A percentile compares a stretch with the other conserved stretches of the same genome.
phyloP scores from a whole-genome alignment of 2,329 filamentous ascomycete genomes.

The Rhinocladiella similis region DNA sequence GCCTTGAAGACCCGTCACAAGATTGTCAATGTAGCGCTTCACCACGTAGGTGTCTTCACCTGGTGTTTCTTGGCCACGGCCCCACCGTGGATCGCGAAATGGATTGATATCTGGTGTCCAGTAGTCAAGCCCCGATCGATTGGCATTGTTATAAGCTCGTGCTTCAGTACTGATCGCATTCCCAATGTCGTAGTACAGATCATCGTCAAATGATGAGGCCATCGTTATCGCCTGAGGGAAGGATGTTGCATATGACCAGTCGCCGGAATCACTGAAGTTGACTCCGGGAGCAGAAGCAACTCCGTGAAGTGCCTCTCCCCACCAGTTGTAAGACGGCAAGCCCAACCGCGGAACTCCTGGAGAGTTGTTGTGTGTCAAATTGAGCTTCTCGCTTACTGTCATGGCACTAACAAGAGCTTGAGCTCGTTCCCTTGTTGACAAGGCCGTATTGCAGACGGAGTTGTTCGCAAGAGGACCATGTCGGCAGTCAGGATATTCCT shows the following conservation, averaged over 20 bases:
- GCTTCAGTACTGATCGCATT: slow-evolving; percentile 57
- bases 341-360: slow-evolving; percentile 57
- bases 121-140: slow-evolving; percentile 56
- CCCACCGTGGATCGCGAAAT: slow-evolving; percentile 65
- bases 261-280: slow-evolving; percentile 51
- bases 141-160: slow-evolving; percentile 63
- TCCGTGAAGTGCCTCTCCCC: slow-evolving; percentile 46
- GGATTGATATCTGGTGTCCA: slow-evolving; percentile 69
- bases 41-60: slow-evolving; percentile 57
- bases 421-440: slow-evolving; percentile 41
- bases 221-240: slow-evolving; percentile 66
- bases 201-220: slow-evolving; percentile 64
- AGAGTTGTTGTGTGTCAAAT: slow-evolving; percentile 50
- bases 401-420: slow-evolving; percentile 52
- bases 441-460: slow-evolving; percentile 51
- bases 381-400: slow-evolving; percentile 55
- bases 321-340: slow-evolving; percentile 53
- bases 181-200: slow-evolving; percentile 53
- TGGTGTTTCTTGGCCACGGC: slow-evolving; percentile 60
- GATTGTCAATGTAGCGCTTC: slow-evolving; percentile 50
- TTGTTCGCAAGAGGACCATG: slow-evolving; percentile 52
- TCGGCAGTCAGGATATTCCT: slow-evolving; percentile 46
- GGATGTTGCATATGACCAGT: slow-evolving; percentile 62
- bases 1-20: slow-evolving; percentile 58
- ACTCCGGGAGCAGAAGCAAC: slow-evolving; percentile 56